Conservation (phyloP, 1,284 basidiomycete genomes). For the Leccinum griseonigrum region DNA sequence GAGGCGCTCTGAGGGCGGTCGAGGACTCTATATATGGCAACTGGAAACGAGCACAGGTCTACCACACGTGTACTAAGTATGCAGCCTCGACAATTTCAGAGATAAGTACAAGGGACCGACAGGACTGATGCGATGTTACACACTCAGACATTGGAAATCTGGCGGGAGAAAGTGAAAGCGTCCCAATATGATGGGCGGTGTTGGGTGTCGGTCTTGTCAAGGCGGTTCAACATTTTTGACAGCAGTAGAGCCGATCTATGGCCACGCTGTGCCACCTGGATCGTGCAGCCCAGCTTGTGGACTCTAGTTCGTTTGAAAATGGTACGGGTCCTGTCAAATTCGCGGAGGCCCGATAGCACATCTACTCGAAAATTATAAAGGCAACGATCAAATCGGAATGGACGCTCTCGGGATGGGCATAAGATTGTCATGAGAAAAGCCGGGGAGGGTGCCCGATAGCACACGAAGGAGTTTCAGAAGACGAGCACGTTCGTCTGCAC, state of each 20-base stretch:
- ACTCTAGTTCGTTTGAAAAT: not conserved
- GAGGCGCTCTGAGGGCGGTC: slow-evolving; percentile 6
- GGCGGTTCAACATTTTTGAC: no score
- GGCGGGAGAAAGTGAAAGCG: no score
- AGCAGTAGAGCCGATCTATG: no score
- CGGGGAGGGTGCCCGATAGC: slow-evolving; percentile 12
- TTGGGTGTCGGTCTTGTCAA: no score
- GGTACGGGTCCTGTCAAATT: not conserved
- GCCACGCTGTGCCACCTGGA: not conserved
- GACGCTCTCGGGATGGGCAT: slow-evolving; percentile 17
- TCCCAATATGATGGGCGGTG: not conserved
- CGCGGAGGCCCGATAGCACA: not conserved
- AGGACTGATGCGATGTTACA: no score
- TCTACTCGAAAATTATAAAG: not conserved
- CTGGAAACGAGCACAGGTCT: not conserved
- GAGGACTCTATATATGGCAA: slow-evolving; percentile 13
- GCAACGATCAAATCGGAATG: not conserved
- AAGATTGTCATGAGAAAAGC: not conserved
- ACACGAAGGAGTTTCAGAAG: not conserved
- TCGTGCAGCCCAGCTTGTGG: not conserved
- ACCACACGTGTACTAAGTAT: slow-evolving; percentile 11
- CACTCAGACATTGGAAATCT: not conserved
- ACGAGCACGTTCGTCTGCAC: slow-evolving; percentile 19
- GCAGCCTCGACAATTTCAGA: not conserved
- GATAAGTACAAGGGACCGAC: not conserved